Conservation (phyloP, 2,329 filamentous ascomycete genomes). For the Paracorniculantispora psalliotae region DNA sequence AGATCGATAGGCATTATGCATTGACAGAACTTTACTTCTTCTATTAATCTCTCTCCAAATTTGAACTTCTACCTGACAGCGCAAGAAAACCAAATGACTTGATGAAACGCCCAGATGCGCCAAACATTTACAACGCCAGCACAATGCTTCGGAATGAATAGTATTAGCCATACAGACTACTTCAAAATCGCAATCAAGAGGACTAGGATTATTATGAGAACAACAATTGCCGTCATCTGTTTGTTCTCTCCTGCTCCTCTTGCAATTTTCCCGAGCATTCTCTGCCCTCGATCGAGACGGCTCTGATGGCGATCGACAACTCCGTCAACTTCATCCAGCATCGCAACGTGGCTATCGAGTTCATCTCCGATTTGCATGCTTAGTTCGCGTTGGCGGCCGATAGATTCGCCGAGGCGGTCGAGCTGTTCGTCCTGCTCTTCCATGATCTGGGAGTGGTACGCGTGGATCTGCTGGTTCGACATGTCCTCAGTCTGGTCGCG, state of each 20-base stretch:
- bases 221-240: constrained; percentile 78
- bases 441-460: constrained; percentile 75
- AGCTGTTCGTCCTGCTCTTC: constrained; percentile 90
- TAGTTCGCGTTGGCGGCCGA: constrained; percentile 83
- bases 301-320: constrained; percentile 75
- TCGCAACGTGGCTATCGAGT: constrained; percentile 79
- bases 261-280: constrained; percentile 66
- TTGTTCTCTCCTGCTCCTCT: constrained; percentile 76
- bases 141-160: background rate
- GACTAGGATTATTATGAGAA: constrained; percentile 75
- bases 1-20: background rate
- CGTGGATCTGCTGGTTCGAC: constrained; percentile 80
- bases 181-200: constrained; percentile 80
- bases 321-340: constrained; percentile 85
- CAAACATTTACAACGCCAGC: background rate
- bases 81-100: background rate
- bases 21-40: constrained; percentile 1
- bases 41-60: background rate
- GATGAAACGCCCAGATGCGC: background rate
- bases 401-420: constrained; percentile 80
- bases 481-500: constrained; percentile 55
- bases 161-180: constrained; percentile 35
- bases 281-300: constrained; percentile 69
- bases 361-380: constrained; percentile 96
- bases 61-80: background rate